Conservation (phyloP, 495 filamentous ascomycete species). For the Staphylotrichum tortipilum region DNA sequence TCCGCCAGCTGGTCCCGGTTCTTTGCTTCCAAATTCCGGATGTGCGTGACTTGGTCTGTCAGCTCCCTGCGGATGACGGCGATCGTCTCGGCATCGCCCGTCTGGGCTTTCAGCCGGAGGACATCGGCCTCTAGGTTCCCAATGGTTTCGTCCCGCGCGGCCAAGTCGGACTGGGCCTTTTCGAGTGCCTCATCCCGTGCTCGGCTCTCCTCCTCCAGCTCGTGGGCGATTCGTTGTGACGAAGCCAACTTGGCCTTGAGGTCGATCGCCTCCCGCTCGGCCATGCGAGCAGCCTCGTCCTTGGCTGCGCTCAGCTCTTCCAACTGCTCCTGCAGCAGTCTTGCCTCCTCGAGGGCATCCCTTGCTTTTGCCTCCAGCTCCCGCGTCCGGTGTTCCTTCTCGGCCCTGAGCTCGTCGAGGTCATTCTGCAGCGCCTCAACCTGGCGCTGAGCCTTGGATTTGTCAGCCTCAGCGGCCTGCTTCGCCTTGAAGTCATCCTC, state of each 20-base stretch:
- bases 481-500: constrained; percentile 79
- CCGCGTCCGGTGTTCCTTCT: constrained; percentile 50
- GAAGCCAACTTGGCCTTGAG: constrained; percentile 61
- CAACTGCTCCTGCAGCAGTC: constrained; percentile 63
- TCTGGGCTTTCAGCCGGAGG: constrained; percentile 69
- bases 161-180: constrained; percentile 55
- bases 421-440: constrained; percentile 64
- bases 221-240: constrained; percentile 57
- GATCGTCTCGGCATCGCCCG: constrained; percentile 75
- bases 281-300: constrained; percentile 60
- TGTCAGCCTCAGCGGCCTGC: constrained; percentile 65
- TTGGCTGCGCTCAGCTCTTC: constrained; percentile 66
- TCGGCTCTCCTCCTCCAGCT: constrained; percentile 62
- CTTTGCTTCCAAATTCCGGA: constrained; percentile 68
- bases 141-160: constrained; percentile 58
- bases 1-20: constrained; percentile 76
- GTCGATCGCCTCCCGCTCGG: constrained; percentile 60
- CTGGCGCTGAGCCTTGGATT: constrained; percentile 57
- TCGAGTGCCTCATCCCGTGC: constrained; percentile 54
- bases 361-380: constrained; percentile 65
- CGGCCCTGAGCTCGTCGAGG: constrained; percentile 47
- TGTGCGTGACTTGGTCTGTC: constrained; percentile 77
- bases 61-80: constrained; percentile 77
- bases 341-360: constrained; percentile 61
- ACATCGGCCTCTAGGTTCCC: constrained; percentile 74